A percentile compares a stretch with the other conserved stretches of the same genome.
Conservation (phyloP, 345 rosid species). For the Arabis alpina region DNA sequence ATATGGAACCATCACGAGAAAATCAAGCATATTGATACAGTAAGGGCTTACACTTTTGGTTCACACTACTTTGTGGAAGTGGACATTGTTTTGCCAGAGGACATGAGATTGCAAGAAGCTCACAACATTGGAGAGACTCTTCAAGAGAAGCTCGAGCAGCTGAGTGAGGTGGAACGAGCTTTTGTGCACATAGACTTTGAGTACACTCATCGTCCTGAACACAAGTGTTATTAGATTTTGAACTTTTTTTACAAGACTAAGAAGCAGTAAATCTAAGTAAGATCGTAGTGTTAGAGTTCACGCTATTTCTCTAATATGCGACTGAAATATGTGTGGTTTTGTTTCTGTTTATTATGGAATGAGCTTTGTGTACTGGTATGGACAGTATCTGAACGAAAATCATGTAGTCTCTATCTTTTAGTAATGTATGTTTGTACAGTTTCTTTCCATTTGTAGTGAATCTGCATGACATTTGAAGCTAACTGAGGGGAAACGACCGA, state of each 20-base stretch:
- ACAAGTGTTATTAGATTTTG: slow-evolving; percentile 49
- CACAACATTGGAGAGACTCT: slow-evolving; percentile 85
- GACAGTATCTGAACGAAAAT: neutral
- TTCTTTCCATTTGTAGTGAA: neutral
- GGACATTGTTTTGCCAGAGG: slow-evolving; percentile 73
- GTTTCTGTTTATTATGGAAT: neutral
- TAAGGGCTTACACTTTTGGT: slow-evolving; percentile 84
- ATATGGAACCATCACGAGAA: slow-evolving; percentile 85
- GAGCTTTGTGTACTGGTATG: neutral
- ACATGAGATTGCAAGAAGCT: slow-evolving; percentile 68
- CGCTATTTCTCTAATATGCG: slow-evolving; percentile 10
- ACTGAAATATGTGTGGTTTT: slow-evolving; percentile 8
- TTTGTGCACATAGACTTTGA: slow-evolving; percentile 92
- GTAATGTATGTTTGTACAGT: slow-evolving; percentile 5
- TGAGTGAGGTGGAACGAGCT: slow-evolving; percentile 81
- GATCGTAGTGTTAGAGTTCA: slow-evolving; percentile 11
- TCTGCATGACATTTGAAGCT: too few relatives aligned
- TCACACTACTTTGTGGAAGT: slow-evolving; percentile 87
- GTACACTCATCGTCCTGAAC: slow-evolving; percentile 82
- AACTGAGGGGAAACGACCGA: too few relatives aligned
- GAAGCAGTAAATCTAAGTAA: neutral
- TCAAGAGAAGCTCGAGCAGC: slow-evolving; percentile 83
- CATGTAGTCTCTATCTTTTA: neutral
- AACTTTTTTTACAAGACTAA: neutral
- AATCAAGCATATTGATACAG: slow-evolving; percentile 79